These are phyloP conservation scores for Agaricus bisporus DNA, from an alignment of 768 basidiomycete species.

Conservation along the genomic window DNA sequence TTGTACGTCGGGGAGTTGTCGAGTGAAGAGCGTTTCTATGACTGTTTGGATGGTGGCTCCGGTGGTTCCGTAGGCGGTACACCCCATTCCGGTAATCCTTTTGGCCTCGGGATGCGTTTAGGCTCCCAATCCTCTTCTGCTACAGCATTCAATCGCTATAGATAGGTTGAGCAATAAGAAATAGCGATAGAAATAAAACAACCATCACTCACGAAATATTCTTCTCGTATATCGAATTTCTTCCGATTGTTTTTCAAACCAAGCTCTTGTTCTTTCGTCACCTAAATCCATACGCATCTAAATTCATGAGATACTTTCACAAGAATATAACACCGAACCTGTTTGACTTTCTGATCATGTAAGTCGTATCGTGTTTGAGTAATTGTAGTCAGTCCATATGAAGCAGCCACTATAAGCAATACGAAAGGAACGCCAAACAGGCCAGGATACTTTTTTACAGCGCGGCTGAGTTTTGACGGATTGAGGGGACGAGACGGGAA, in stretches of 20 bases:
- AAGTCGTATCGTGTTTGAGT: slow-evolving; percentile 91
- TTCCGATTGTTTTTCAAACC: slow-evolving; percentile 63
- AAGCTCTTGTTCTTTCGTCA: slow-evolving; percentile 76
- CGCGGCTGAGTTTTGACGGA: slow-evolving; percentile 29
- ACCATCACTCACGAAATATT: slow-evolving; percentile 78
- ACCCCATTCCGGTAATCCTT: slow-evolving; percentile 93
- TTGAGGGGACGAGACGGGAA: slow-evolving; percentile 47
- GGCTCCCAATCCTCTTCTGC: slow-evolving; percentile 80
- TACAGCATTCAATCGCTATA: slow-evolving; percentile 58
- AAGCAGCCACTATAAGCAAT: slow-evolving; percentile 77
- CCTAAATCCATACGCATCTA: slow-evolving; percentile 26
- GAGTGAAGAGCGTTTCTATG: background rate
- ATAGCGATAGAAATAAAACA: background rate
- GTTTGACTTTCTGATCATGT: slow-evolving; percentile 72
- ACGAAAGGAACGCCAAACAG: slow-evolving; percentile 88
- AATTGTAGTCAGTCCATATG: slow-evolving; percentile 75
- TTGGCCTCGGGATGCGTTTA: slow-evolving; percentile 75
- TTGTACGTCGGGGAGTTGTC: background rate
- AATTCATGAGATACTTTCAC: background rate
- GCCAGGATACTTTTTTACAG: slow-evolving; percentile 54
- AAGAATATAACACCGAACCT: slow-evolving; percentile 33
- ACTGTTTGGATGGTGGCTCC: background rate
- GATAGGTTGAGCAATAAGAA: background rate
- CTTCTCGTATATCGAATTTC: slow-evolving; percentile 90
- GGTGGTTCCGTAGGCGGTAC: slow-evolving; percentile 61